A percentile compares a stretch with the other conserved stretches of the same genome.
These are phyloP conservation scores for Chenopodium quinoa DNA, from an alignment of 148 eudicot species.

Conservation along the genomic window DNA sequence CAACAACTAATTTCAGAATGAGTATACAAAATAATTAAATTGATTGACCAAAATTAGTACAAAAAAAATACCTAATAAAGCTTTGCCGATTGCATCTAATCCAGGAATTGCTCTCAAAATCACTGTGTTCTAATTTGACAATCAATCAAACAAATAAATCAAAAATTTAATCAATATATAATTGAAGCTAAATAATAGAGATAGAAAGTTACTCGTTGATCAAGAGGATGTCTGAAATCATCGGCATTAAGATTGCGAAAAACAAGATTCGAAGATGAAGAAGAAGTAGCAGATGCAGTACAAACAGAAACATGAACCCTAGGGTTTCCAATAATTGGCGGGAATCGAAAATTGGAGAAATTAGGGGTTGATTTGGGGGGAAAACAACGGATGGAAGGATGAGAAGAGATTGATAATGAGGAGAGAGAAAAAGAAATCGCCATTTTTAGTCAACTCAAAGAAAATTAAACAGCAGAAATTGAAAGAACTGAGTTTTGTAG, in stretches of 20 bases:
- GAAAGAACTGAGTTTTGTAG: not conserved
- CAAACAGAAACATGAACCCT: constrained; percentile 30
- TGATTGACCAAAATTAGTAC: not conserved
- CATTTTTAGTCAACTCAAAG: constrained; percentile 26
- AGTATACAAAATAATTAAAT: not conserved
- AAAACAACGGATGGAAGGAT: constrained; percentile 19
- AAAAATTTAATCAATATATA: not conserved
- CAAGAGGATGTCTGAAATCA: constrained; percentile 93
- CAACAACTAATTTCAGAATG: not conserved
- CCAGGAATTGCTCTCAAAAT: constrained; percentile 91
- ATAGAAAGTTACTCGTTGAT: constrained; percentile 51
- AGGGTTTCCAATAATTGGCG: constrained; percentile 21
- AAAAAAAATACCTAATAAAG: constrained; percentile 56
- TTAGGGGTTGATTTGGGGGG: constrained; percentile 21
- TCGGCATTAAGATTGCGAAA: constrained; percentile 80
- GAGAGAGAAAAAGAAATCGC: constrained; percentile 42
- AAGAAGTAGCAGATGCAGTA: constrained; percentile 34
- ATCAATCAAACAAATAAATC: not conserved
- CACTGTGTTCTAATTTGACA: constrained; percentile 62
- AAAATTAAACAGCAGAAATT: not conserved
- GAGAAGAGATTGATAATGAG: constrained; percentile 30
- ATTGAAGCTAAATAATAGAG: not conserved
- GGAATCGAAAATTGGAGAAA: constrained; percentile 16
- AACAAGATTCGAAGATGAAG: constrained; percentile 34
- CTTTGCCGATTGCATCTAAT: constrained; percentile 70